Percentiles rank a stretch among this genome's conserved stretches.
phyloP scores from a whole-genome alignment of 2,329 filamentous ascomycete genomes.

The Fonsecaea pugnacius region DNA sequence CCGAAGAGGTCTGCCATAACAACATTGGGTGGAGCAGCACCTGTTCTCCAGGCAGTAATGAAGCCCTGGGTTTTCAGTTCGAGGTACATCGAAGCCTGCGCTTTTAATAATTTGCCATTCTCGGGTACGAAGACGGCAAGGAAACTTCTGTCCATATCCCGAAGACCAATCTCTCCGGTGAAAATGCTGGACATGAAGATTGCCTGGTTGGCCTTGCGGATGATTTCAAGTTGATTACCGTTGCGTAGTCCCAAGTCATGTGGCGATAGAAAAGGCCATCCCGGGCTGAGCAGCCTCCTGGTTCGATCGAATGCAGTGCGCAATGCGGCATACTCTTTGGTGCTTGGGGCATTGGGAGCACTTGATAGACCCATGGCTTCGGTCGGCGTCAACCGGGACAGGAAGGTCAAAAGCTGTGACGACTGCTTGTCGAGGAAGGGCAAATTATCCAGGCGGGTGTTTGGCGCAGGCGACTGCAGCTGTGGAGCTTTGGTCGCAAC shows the following conservation, averaged over 20 bases:
- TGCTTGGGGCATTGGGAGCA: conserved; percentile 59
- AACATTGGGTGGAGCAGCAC: conserved; percentile 59
- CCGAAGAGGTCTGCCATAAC: conserved; percentile 66
- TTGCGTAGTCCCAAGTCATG: conserved; percentile 58
- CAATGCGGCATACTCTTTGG: conserved; percentile 65
- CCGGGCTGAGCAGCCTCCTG: conserved; percentile 63
- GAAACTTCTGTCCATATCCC: conserved; percentile 66
- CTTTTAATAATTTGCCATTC: conserved; percentile 61
- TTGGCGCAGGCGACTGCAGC: conserved; percentile 11
- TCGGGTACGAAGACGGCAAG: conserved; percentile 67
- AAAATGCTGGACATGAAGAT: conserved; percentile 68
- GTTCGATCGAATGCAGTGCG: conserved; percentile 67
- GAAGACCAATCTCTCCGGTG: conserved; percentile 67
- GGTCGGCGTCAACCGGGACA: conserved; percentile 26
- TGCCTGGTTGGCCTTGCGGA: conserved; percentile 67
- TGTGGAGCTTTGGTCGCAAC: conserved; percentile 13
- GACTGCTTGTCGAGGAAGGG: conserved; percentile 66
- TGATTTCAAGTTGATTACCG: conserved; percentile 60
- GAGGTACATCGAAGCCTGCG: conserved; percentile 64
- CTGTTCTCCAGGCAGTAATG: conserved; percentile 63
- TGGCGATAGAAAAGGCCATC: conserved; percentile 60
- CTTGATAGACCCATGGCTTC: conserved; percentile 62
- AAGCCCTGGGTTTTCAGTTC: conserved; percentile 71
- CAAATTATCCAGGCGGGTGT: conserved; percentile 62
- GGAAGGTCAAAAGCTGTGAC: conserved; percentile 33